Conservation (phyloP, 768 basidiomycete species). For the Lentinus tigrinus region DNA sequence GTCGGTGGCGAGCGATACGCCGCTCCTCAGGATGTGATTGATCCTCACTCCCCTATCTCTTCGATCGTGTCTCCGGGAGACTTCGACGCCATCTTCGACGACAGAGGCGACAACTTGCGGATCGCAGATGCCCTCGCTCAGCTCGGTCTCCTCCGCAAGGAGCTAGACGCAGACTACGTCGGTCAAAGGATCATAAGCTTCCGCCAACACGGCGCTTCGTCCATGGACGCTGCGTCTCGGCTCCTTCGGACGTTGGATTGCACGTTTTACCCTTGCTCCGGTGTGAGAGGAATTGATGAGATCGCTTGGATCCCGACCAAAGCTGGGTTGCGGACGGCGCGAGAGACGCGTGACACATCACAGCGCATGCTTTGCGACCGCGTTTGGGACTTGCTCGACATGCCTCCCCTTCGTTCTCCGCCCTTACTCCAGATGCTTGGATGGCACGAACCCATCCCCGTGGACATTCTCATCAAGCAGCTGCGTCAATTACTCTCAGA, state of each 20-base stretch:
- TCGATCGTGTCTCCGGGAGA: background rate
- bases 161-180: background rate
- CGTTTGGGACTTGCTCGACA: slow-evolving; percentile 34
- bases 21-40: slow-evolving; percentile 1
- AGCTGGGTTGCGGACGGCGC: slow-evolving; percentile 29
- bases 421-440: slow-evolving; percentile 24
- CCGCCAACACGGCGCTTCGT: background rate
- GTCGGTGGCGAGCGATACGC: background rate
- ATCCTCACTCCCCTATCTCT: background rate
- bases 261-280: slow-evolving; percentile 18
- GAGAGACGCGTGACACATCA: slow-evolving; percentile 23
- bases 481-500: background rate
- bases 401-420: slow-evolving; percentile 4
- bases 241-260: background rate
- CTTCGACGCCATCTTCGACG: background rate
- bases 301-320: slow-evolving; percentile 40
- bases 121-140: background rate
- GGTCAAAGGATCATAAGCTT: background rate
- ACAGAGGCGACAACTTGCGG: background rate
- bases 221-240: background rate
- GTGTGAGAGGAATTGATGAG: slow-evolving; percentile 12
- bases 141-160: background rate
- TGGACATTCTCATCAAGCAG: slow-evolving; percentile 1
- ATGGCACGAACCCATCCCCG: slow-evolving; percentile 39
- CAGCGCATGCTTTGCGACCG: slow-evolving; percentile 35